Base-by-base conservation (phyloP, 495 filamentous ascomycete genomes). In the Usnea hakonensis region DNA sequence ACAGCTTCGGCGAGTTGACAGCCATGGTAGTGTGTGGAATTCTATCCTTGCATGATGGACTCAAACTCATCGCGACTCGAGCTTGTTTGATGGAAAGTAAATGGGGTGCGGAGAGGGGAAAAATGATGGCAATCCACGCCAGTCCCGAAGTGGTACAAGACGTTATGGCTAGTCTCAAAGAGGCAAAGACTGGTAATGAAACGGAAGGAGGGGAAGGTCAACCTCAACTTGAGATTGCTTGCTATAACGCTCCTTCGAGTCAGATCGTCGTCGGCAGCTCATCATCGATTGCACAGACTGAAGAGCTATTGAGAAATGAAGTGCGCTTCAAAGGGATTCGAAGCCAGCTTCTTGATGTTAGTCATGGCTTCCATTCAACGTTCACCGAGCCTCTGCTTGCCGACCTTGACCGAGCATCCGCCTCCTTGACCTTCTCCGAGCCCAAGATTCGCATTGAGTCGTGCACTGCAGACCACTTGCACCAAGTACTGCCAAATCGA, bases 1-100 rank as follows among this genome's bases (percentile, higher is more conserved):
- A 85, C 62, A 80, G 77, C 67, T 78, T 82, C 59, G 79, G 77
- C 5, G 74, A 82, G 55, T 60, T 80, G 17, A 78, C 76, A 0
- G 78, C 74, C 1, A 52, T 82, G 6, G 72, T 67, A 55, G 55
- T 82, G 3, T 74, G 77, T 19, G 76, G 73, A 0, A 58, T 62
- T 0, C 59, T 80, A 5, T 74, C 67, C 9, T 58, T 79, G 0
- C 7, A 55, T 0, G 76, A 79, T 62, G 71, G 70, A 0, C 62
- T 85, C 11, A 71, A 64, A 8, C 53, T 83, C 4, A 69, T 85
- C 3, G 63, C 71, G 7, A 71, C 67, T 0, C 74, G 83, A 17
- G 78, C 81, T 0, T 37, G 21, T 0, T 48, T 85, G 1, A 80
- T 85, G 56, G 61, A 70, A 7, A 68, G 73, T 0, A 37, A 65